Percentiles rank a stretch among this genome's conserved stretches.
These are phyloP conservation scores for Gyromitra esculenta DNA, from an alignment of 2,329 filamentous ascomycete genomes.

Conservation along the genomic window DNA sequence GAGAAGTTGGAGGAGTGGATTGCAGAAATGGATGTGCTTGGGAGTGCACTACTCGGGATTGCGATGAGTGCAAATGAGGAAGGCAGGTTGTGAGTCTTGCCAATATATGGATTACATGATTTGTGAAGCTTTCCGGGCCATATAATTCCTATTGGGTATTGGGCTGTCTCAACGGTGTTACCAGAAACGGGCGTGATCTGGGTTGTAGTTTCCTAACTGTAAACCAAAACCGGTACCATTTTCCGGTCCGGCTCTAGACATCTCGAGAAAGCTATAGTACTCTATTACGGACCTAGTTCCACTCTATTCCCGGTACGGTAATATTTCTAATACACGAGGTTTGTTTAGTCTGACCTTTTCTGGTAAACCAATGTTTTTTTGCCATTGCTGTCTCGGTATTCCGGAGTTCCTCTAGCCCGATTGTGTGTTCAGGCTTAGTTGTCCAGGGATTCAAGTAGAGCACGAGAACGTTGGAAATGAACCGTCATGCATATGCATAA, in stretches of 20 bases:
- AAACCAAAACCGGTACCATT: not conserved
- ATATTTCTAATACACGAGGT: not conserved
- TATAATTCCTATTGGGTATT: not conserved
- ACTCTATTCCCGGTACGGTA: not conserved
- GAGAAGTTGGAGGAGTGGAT: constrained; percentile 23
- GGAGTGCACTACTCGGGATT: constrained; percentile 17
- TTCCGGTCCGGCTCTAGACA: not conserved
- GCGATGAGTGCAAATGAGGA: constrained; percentile 16
- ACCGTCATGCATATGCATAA: not conserved
- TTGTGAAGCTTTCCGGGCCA: not conserved
- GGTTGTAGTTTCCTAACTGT: not conserved
- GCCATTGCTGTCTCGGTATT: constrained; percentile 8
- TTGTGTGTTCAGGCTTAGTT: not conserved
- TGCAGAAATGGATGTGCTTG: constrained; percentile 33
- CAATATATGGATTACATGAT: not conserved
- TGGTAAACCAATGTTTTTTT: not conserved
- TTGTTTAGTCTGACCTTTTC: not conserved
- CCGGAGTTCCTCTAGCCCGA: constrained; percentile 1
- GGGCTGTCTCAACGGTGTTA: not conserved
- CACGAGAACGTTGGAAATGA: not conserved
- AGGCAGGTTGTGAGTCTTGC: not conserved
- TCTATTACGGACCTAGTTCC: not conserved
- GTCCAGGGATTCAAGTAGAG: not conserved
- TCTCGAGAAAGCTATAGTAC: not conserved
- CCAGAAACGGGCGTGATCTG: not conserved